Conservation (phyloP, 768 basidiomycete species). For the Mycena filopes region DNA sequence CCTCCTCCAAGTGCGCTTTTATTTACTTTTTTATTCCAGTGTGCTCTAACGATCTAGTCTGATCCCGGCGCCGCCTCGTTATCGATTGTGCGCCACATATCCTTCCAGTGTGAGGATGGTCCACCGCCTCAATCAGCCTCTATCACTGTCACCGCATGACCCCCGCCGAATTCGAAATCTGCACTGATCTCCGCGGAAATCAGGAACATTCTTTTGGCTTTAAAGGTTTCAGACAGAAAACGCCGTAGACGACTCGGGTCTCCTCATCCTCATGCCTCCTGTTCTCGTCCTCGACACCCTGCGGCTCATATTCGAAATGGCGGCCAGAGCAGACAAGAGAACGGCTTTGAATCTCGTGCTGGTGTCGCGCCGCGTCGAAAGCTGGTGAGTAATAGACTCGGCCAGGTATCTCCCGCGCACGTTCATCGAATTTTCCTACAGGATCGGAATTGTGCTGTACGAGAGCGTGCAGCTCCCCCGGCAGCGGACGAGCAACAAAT, state of each 20-base stretch:
- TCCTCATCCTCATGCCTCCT: slow-evolving; percentile 4
- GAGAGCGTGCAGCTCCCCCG: slow-evolving; percentile 45
- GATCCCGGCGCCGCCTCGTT: no score
- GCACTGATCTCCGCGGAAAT: slow-evolving; percentile 23
- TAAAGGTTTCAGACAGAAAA: slow-evolving; percentile 1
- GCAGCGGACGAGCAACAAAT: slow-evolving; percentile 45
- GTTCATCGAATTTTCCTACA: slow-evolving; percentile 14
- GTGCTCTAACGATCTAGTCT: no score
- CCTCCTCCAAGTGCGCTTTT: no score
- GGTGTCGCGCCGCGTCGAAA: slow-evolving; percentile 43
- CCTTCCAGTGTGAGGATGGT: no score
- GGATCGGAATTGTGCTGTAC: slow-evolving; percentile 52
- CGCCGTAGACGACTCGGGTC: background rate
- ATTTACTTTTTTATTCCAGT: no score
- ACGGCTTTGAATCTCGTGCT: slow-evolving; percentile 45
- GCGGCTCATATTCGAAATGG: slow-evolving; percentile 49
- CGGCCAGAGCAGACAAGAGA: slow-evolving; percentile 42
- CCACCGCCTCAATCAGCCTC: no score
- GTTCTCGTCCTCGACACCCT: slow-evolving; percentile 50
- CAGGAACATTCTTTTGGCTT: slow-evolving; percentile 5
- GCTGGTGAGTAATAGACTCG: slow-evolving; percentile 43
- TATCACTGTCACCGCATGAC: slow-evolving; percentile 1
- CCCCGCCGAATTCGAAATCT: slow-evolving; percentile 57
- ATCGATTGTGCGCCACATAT: no score
- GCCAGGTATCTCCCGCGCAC: background rate